Base-by-base conservation (phyloP, 257 asterid species). In the Catharanthus roseus region DNA sequence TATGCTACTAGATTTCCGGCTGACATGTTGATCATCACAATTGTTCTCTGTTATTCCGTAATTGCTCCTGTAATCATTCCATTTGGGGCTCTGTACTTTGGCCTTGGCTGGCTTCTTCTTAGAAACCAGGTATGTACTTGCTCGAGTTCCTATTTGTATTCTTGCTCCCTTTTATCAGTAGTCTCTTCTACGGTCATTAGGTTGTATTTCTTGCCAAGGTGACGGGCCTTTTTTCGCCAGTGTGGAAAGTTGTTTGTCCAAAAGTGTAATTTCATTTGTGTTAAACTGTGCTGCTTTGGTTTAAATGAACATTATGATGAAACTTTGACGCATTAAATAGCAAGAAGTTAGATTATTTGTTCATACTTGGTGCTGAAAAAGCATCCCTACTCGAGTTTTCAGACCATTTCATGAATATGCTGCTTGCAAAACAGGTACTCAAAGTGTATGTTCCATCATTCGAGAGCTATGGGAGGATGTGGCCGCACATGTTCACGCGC, bases 401-500 rank as follows among this genome's bases (percentile, higher is more conserved):
- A 10, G 19, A 11, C 11, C 26, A 10, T 55, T 55, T 12, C 15
- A 2, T 11, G 11, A 16, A 4, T 49, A 16, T 55, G 10, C 26
- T 33, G 3, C 28, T 36, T 36, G 50, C 15, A 33, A n/a, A n/a
- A 82, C 82, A 92, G 98, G 96, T 75, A 11, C 90, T 92, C 38
- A 90, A 92, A 78, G 98, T 93, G 26, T 86, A 78, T n/a, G 91
- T 88, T 65, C 98, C 98, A 55, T 36, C 81, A 13, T 91, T 80
- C 49, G 98, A 93, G 89, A 93, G 87, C 80, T 76, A 87, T 9
- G 98, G 98, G 9, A 85, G 80, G 72, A 84, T 85, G 88, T 93
- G 98, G 98, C 98, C 98, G 0, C 98, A 93, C 81, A 83, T 93
- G 55, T 84, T 74, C 86, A 80, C 75, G 9, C 92, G 96, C 39